Conservation (phyloP, 306 rosid genomes). For the Ziziphus jujuba region DNA sequence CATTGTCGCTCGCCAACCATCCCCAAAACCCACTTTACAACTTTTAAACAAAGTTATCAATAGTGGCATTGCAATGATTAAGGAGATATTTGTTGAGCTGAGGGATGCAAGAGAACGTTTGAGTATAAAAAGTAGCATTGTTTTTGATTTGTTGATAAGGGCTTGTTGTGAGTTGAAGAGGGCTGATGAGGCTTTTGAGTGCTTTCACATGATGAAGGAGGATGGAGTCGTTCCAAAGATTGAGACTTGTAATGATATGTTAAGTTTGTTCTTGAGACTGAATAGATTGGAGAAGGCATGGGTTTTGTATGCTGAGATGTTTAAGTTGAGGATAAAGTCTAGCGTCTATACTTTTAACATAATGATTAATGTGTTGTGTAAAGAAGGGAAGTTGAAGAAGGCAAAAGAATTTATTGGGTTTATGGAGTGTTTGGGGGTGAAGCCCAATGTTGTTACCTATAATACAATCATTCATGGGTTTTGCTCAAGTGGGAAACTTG, state of each 20-base stretch:
- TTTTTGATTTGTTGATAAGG: constrained; percentile 47
- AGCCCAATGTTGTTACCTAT: constrained; percentile 68
- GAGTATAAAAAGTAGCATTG: constrained; percentile 25
- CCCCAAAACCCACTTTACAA: constrained; percentile 47
- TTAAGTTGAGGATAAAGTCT: constrained; percentile 64
- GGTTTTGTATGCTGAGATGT: constrained; percentile 88
- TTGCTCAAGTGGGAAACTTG: constrained; percentile 54
- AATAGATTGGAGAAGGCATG: constrained; percentile 55
- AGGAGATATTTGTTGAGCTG: constrained; percentile 41
- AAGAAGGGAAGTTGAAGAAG: constrained; percentile 75
- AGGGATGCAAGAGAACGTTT: constrained; percentile 32
- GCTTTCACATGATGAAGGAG: constrained; percentile 62
- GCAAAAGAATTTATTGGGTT: constrained; percentile 66
- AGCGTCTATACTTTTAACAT: constrained; percentile 67
- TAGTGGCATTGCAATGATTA: constrained; percentile 20
- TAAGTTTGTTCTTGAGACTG: constrained; percentile 55
- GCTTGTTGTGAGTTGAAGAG: constrained; percentile 60
- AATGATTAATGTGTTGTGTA: constrained; percentile 82
- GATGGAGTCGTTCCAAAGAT: constrained; percentile 44
- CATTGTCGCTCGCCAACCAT: constrained; percentile 55
- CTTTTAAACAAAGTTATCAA: constrained; percentile 44
- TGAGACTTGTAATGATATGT: constrained; percentile 61
- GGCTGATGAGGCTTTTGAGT: constrained; percentile 54
- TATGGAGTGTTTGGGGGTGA: constrained; percentile 62
- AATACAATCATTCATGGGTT: constrained; percentile 69